phyloP scores from a whole-genome alignment of 2,329 filamentous ascomycete genomes.

The Ramularia collo-cygni region DNA sequence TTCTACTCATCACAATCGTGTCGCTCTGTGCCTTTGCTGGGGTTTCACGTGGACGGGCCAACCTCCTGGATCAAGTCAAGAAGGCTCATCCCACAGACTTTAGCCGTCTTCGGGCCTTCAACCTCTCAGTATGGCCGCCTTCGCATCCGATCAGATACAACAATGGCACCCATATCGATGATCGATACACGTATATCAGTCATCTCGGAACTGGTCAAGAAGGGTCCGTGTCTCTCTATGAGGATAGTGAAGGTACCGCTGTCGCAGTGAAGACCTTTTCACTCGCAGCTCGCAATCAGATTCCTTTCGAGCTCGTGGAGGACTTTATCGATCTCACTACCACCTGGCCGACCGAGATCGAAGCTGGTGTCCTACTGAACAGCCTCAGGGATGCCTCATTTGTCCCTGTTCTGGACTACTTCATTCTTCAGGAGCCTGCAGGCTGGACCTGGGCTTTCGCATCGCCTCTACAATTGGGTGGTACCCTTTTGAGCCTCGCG shows the following conservation, averaged over 20 bases:
- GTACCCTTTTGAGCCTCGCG: constrained; percentile 12
- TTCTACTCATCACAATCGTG: not conserved
- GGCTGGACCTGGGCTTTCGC: constrained; percentile 14
- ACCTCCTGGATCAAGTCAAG: constrained; percentile 12
- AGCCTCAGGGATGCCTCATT: constrained; percentile 1
- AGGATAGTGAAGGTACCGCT: constrained; percentile 5
- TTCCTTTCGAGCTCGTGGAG: constrained; percentile 2
- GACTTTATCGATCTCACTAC: constrained; percentile 7
- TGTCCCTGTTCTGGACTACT: constrained; percentile 15
- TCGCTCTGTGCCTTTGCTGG: constrained; percentile 5
- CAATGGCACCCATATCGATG: constrained; percentile 8
- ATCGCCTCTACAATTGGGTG: constrained; percentile 10
- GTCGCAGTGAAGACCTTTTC: constrained; percentile 15
- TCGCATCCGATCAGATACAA: constrained; percentile 6
- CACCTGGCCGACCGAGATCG: constrained; percentile 18
- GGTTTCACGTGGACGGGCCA: constrained; percentile 6
- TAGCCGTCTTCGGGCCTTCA: not conserved
- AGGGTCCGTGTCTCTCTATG: constrained; percentile 13
- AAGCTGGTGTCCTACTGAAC: constrained; percentile 10
- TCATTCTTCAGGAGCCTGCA: constrained; percentile 8
- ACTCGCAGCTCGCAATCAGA: constrained; percentile 4
- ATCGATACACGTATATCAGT: constrained; percentile 9
- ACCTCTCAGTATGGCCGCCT: not conserved
- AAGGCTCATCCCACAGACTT: constrained; percentile 14
- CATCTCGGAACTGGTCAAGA: constrained; percentile 13